Base-by-base conservation (phyloP, 352 stramenopile species). In the Globisporangium rhizosaccharum region DNA sequence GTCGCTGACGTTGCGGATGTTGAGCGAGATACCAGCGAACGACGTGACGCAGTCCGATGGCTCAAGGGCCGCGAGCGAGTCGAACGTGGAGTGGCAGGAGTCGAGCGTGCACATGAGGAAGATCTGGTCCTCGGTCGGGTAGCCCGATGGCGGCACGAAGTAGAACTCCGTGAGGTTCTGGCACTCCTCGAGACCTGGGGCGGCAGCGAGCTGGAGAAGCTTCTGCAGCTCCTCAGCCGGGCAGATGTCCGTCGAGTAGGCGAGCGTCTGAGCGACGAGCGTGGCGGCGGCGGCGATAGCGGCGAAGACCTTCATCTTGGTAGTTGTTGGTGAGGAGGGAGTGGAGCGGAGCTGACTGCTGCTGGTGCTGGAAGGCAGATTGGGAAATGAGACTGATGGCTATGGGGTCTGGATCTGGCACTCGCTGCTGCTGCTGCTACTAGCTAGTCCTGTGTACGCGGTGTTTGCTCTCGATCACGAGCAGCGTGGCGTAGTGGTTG, bases 11-110 rank as follows among this genome's bases (percentile, higher is more conserved):
- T 80, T 42, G 50, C 76, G 63, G 48, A 82, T 63, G 63, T 82
- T 85, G 58, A 85, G 66, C 26, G 52, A 63, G 36, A 74, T 65
- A 25, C 53, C 63, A 50, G 68, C 63, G 61, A 81, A 75, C 67
- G 71, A 48, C 51, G 72, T 62, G 26, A 77, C 59, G 57, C 75
- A 85, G 65, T 85, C 75, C 2, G 64, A 6, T 6, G 75, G 75
- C 2, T 68, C 14, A 28, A 82, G 53, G 25, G 56, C 60, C 45
- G 71, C 36, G 7, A 85, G 42, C 47, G 67, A 62, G 18, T 46
- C 28, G 56, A 85, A 68, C 25, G 68, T 68, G 53, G 62, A 63
- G 56, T 66, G 45, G 51, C 71, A 80, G 20, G 72, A 63, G 39
- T 58, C 18, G 52, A 66, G 69, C 33, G 72, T 44, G 50, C 68